Evolutionary conservation across 345 rosid genomes (phyloP).

Genomic region (Chamaenerion angustifolium): DNA sequence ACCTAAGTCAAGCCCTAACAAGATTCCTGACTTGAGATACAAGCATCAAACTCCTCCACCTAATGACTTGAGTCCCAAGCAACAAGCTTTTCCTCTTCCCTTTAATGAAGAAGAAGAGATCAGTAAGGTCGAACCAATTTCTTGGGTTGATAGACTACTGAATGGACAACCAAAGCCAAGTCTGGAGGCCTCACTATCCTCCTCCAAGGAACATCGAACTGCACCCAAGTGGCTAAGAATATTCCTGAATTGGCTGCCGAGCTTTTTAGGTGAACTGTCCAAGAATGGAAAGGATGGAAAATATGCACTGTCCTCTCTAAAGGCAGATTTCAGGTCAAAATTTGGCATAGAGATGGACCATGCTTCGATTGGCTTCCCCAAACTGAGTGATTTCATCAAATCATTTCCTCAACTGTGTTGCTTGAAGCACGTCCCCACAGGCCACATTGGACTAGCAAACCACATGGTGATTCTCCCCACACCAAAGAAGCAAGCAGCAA

Average conservation of each 20-base stretch:
- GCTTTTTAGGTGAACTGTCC: slow-evolving; percentile 26
- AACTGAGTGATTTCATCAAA: slow-evolving; percentile 63
- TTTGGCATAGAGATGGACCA: slow-evolving; percentile 62
- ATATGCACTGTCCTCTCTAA: slow-evolving; percentile 76
- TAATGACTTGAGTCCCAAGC: slow-evolving; percentile 9
- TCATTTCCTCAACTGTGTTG: slow-evolving; percentile 42
- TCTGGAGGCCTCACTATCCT: slow-evolving; percentile 7
- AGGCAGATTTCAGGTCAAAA: slow-evolving; percentile 52
- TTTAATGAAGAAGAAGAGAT: slow-evolving; percentile 12
- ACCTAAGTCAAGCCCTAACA: slow-evolving; percentile 7
- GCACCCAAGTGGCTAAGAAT: slow-evolving; percentile 48
- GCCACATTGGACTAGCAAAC: slow-evolving; percentile 30
- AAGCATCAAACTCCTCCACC: slow-evolving; percentile 3
- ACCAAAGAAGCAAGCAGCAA: neutral
- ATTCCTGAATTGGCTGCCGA: slow-evolving; percentile 61
- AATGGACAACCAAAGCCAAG: slow-evolving; percentile 19
- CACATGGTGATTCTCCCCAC: slow-evolving; percentile 59
- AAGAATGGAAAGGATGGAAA: slow-evolving; percentile 15
- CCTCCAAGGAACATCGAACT: slow-evolving; percentile 3
- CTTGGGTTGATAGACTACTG: slow-evolving; percentile 39
- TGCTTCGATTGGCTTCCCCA: slow-evolving; percentile 55
- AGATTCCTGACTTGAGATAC: slow-evolving; percentile 9
- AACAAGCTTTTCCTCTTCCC: slow-evolving; percentile 1
- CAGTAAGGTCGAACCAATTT: slow-evolving; percentile 13
- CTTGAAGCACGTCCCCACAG: slow-evolving; percentile 19